Conservation (phyloP, 2,329 filamentous ascomycete genomes). For the Pezicula neosporulosa region DNA sequence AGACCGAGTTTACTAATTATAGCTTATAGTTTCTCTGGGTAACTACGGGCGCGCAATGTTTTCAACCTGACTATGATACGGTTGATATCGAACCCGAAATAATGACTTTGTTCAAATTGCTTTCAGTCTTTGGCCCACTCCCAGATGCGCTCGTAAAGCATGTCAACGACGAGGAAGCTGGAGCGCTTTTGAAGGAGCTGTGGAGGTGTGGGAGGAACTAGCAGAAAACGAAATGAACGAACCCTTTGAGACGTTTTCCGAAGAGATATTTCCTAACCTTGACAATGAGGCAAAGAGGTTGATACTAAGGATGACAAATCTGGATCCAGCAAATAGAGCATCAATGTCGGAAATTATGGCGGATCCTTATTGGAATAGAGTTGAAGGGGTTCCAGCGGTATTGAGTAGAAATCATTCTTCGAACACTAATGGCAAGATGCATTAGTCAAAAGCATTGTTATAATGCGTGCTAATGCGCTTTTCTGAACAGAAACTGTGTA, state of each 20-base stretch:
- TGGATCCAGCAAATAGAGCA: constrained; percentile 26
- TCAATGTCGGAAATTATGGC: not conserved
- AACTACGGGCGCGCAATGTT: constrained; percentile 21
- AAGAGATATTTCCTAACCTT: constrained; percentile 27
- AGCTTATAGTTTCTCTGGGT: constrained; percentile 20
- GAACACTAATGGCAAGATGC: too few relatives aligned
- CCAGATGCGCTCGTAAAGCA: constrained; percentile 23
- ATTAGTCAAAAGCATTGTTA: too few relatives aligned
- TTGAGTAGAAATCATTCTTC: too few relatives aligned
- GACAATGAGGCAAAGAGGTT: constrained; percentile 24
- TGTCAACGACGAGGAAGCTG: constrained; percentile 23
- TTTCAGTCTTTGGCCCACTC: constrained; percentile 27
- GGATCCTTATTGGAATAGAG: too few relatives aligned
- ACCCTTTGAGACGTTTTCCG: constrained; percentile 23
- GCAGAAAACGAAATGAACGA: constrained; percentile 16
- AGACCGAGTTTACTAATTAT: constrained; percentile 2
- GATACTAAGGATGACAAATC: constrained; percentile 28
- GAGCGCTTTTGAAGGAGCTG: constrained; percentile 11
- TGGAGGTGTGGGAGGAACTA: constrained; percentile 10
- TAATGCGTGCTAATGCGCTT: too few relatives aligned
- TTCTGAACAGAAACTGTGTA: too few relatives aligned
- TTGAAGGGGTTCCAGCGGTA: too few relatives aligned
- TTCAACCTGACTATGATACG: constrained; percentile 22
- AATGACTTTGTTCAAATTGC: constrained; percentile 21
- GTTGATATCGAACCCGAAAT: constrained; percentile 23